These are phyloP conservation scores for Sapria himalayana DNA, from an alignment of 345 rosid species.

Conservation along the genomic window DNA sequence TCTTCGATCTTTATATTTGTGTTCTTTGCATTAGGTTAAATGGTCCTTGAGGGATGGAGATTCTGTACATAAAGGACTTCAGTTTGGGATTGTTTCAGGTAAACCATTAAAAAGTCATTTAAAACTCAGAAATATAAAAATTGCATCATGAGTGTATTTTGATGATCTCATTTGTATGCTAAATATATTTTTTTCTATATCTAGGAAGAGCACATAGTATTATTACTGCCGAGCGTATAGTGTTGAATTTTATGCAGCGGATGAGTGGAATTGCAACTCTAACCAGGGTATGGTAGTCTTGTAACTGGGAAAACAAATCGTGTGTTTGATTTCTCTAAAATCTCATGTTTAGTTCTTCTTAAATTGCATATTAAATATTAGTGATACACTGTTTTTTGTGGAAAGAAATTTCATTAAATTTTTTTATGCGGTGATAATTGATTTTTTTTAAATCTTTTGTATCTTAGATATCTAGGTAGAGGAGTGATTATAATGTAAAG, in stretches of 20 bases:
- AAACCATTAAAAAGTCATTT: conserved; percentile 4
- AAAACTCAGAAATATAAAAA: too few species aligned
- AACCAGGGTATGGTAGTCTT: conserved; percentile 81
- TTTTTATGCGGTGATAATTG: too few species aligned
- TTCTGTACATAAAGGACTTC: conserved; percentile 54
- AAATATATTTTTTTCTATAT: conserved; percentile 1
- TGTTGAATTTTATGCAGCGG: conserved; percentile 85
- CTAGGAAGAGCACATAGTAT: conserved; percentile 69
- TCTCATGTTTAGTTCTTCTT: too few species aligned
- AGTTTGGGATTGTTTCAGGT: conserved; percentile 82
- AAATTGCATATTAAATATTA: too few species aligned
- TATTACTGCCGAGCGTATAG: conserved; percentile 83
- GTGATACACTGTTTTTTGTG: too few species aligned
- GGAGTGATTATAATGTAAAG: neutral
- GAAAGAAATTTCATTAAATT: too few species aligned
- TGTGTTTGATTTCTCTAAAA: too few species aligned
- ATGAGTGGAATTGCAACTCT: conserved; percentile 97
- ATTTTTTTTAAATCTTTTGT: too few species aligned
- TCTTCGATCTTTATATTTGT: too few species aligned
- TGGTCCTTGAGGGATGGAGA: conserved; percentile 81
- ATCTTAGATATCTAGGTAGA: neutral
- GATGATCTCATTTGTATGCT: neutral
- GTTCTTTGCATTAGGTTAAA: conserved; percentile 33
- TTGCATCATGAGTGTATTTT: neutral
- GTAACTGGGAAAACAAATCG: conserved; percentile 1